phyloP scores from a whole-genome alignment of 306 rosid genomes.

The Prinsepia uniflora region DNA sequence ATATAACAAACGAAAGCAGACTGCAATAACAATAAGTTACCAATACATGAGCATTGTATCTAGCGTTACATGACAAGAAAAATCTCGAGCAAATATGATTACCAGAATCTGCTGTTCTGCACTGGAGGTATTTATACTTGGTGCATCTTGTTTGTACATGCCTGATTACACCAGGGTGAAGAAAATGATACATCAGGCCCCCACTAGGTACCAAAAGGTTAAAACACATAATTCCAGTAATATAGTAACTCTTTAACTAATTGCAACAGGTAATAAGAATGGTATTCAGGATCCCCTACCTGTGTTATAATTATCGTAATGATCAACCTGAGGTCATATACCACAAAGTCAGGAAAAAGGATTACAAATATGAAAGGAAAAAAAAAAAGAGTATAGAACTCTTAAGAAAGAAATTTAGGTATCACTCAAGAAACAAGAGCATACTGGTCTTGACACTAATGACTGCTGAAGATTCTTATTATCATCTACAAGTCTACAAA shows the following conservation, averaged over 20 bases:
- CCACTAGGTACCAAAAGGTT: constrained; percentile 5
- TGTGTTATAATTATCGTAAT: constrained; percentile 43
- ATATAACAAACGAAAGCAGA: neutral
- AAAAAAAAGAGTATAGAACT: constrained; percentile 12
- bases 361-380: constrained; percentile 18
- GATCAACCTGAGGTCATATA: constrained; percentile 57
- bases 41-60: neutral
- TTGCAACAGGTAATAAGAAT: constrained; percentile 8
- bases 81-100: constrained; percentile 21
- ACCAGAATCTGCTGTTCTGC: constrained; percentile 99
- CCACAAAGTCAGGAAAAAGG: constrained; percentile 20
- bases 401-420: constrained; percentile 9
- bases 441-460: constrained; percentile 72
- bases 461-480: constrained; percentile 71
- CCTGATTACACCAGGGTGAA: constrained; percentile 47
- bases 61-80: constrained; percentile 6
- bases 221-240: neutral
- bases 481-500: constrained; percentile 75
- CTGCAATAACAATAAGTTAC: neutral
- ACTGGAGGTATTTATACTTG: constrained; percentile 50
- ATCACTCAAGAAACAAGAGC: constrained; percentile 23
- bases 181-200: constrained; percentile 24
- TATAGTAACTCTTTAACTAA: constrained; percentile 14
- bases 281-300: constrained; percentile 45
- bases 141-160: constrained; percentile 55